Evolutionary conservation across 768 basidiomycete species (phyloP).

Genomic region (Boletus patriciae): DNA sequence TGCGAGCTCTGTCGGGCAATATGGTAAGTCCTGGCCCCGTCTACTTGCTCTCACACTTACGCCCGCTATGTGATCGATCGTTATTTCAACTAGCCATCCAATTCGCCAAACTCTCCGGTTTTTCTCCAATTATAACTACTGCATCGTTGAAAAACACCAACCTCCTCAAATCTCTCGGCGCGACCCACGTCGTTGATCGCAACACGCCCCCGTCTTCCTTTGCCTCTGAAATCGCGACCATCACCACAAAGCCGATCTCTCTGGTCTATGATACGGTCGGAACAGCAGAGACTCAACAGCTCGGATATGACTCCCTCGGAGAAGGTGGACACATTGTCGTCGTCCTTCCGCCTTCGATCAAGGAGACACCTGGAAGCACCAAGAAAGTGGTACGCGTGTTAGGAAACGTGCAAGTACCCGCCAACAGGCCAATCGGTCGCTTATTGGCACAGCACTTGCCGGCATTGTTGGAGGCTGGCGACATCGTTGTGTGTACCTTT

Average conservation of each 20-base stretch:
- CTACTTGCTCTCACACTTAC: conserved; percentile 21
- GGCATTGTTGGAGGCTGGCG: conserved; percentile 11
- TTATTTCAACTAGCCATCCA: conserved; percentile 30
- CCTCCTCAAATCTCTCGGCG: conserved; percentile 20
- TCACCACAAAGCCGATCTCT: conserved; percentile 13
- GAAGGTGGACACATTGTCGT: conserved; percentile 32
- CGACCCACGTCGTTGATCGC: not conserved
- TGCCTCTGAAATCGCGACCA: conserved; percentile 15
- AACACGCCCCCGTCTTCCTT: conserved; percentile 16
- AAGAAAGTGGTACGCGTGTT: conserved; percentile 15
- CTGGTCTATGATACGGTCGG: conserved; percentile 31
- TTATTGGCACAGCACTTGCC: conserved; percentile 13
- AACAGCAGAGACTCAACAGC: conserved; percentile 33
- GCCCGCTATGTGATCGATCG: not conserved
- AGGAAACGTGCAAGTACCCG: conserved; percentile 12
- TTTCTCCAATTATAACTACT: conserved; percentile 41
- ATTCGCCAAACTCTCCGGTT: conserved; percentile 35
- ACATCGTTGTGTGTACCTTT: conserved; percentile 15
- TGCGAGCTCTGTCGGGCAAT: conserved; percentile 39
- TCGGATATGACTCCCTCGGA: conserved; percentile 32
- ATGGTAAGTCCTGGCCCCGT: conserved; percentile 29
- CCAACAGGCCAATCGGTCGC: conserved; percentile 15
- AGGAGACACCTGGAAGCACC: conserved; percentile 13
- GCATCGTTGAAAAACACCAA: conserved; percentile 37
- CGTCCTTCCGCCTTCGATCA: conserved; percentile 4